Base-by-base conservation (phyloP, 2,329 filamentous ascomycete genomes). In the Calonectria hongkongensis region DNA sequence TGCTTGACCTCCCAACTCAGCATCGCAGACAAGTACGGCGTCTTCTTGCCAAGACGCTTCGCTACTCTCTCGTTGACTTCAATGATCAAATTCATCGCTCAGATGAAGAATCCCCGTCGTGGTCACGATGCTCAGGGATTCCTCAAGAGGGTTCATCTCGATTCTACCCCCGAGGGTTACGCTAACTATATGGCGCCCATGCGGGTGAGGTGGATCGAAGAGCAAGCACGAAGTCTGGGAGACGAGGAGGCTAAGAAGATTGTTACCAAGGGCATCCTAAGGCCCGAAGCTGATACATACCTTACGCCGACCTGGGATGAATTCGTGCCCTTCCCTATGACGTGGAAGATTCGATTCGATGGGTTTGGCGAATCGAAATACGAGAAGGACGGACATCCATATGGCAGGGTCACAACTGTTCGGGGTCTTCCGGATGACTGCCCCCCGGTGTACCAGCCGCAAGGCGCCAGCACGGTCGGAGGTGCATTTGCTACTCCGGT, bases 271-370 rank as follows among this genome's bases (percentile, higher is more conserved):
- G 58, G 27, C 73, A 71, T 9, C 25, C 48, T 51, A 33, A 60
- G 15, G 60, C 73, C 27, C 6, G n/a, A 13, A n/a, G 27, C 58
- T 10, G 68, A 73, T 18, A 78, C 77, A 1, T 78, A 77, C 16
- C 65, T 79, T 1, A 78, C 76, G 2, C 70, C 72, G 1, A 70
- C 69, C 9, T 77, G 76, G 75, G 77, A 76, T 56, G 74, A 78
- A 28, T 73, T 79, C 50, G 54, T 79, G 2, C 75, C 77, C 5
- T 78, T 77, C 72, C 76, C 70, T 0, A 71, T 65, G 2, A 74
- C 74, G 3, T 73, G 71, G 68, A 72, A 75, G 13, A 9, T 71
- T 1, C 73, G 69, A 1, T 77, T 76, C 25, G 69, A 77, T 25
- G 73, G 73, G 1, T 76, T 70, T 4, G 75, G 72, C 10, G 12